A percentile compares a stretch with the other conserved stretches of the same genome.
Conservation (phyloP, 139 green algal genomes). For the Mesostigma viride region DNA sequence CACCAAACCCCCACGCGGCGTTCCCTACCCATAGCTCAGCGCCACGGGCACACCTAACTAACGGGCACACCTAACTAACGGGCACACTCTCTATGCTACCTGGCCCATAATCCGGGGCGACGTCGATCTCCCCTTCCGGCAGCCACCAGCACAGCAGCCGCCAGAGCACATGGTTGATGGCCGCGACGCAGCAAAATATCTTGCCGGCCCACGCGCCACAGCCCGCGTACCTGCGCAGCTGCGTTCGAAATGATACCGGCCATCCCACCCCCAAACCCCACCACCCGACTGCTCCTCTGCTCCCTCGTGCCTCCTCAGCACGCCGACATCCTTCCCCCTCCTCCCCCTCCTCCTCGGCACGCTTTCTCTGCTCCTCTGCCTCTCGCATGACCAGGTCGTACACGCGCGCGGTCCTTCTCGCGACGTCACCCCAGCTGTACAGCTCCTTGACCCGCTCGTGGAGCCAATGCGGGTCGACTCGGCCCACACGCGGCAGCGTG, state of each 20-base stretch:
- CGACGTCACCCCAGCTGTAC: conserved; percentile 83
- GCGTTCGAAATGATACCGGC: neutral
- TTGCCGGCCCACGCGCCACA: conserved; percentile 31
- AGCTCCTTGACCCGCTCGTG: conserved; percentile 37
- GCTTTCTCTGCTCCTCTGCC: neutral
- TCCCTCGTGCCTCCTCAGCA: neutral
- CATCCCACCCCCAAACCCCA: neutral
- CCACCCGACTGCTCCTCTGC: neutral
- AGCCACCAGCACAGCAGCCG: conserved; percentile 2
- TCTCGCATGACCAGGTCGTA: conserved; percentile 41
- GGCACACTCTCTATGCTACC: too few relatives aligned
- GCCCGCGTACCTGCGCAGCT: conserved; percentile 20
- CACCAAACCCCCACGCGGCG: too few relatives aligned
- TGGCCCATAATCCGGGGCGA: too few relatives aligned
- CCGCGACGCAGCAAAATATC: conserved; percentile 25
- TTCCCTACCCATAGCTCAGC: too few relatives aligned
- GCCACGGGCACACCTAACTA: too few relatives aligned
- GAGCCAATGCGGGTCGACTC: conserved; percentile 13
- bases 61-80: too few relatives aligned
- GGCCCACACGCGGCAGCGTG: conserved; percentile 18
- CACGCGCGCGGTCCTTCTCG: conserved; percentile 58
- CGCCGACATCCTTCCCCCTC: neutral
- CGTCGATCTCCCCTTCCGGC: too few relatives aligned
- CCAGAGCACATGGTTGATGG: conserved; percentile 20
- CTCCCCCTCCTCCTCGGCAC: neutral